phyloP scores from a whole-genome alignment of 2,329 filamentous ascomycete genomes.

The Penicillium rolfsii region DNA sequence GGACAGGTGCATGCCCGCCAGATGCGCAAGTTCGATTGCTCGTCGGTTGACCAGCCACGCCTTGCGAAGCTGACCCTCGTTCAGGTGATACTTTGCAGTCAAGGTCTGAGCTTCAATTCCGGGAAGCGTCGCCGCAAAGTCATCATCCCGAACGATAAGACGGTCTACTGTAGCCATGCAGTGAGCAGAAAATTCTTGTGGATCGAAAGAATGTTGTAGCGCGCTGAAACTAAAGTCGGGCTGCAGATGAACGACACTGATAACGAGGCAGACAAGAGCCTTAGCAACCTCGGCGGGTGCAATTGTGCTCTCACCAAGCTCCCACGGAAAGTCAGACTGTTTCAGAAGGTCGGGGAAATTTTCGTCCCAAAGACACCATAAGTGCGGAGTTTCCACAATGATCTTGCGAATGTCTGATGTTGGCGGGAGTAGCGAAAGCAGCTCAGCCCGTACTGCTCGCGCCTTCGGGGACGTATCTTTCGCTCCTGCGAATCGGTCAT shows the following conservation, averaged over 20 bases:
- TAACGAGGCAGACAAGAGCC: constrained; percentile 49
- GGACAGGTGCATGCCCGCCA: constrained; percentile 54
- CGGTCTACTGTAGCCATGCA: constrained; percentile 53
- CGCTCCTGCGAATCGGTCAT: constrained; percentile 29
- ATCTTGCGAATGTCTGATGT: constrained; percentile 37
- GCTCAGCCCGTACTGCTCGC: constrained; percentile 29
- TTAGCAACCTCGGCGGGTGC: constrained; percentile 46
- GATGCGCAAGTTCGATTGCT: constrained; percentile 56
- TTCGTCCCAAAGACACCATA: constrained; percentile 39
- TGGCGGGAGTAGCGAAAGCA: constrained; percentile 42
- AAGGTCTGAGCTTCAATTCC: constrained; percentile 58
- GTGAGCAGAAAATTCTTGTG: constrained; percentile 49
- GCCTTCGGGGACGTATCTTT: constrained; percentile 36
- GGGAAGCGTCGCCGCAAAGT: constrained; percentile 55
- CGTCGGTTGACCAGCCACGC: constrained; percentile 58
- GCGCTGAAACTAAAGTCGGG: constrained; percentile 42
- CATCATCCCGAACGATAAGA: constrained; percentile 55
- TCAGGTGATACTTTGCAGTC: constrained; percentile 57
- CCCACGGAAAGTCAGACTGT: constrained; percentile 6
- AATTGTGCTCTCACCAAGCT: constrained; percentile 25
- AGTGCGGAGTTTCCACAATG: constrained; percentile 34
- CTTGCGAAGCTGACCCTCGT: constrained; percentile 59
- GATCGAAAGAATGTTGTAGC: constrained; percentile 44
- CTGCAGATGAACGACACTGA: constrained; percentile 50
- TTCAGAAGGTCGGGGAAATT: constrained; percentile 39